phyloP scores from a whole-genome alignment of 2,329 filamentous ascomycete species.

The Cadophora sp. region DNA sequence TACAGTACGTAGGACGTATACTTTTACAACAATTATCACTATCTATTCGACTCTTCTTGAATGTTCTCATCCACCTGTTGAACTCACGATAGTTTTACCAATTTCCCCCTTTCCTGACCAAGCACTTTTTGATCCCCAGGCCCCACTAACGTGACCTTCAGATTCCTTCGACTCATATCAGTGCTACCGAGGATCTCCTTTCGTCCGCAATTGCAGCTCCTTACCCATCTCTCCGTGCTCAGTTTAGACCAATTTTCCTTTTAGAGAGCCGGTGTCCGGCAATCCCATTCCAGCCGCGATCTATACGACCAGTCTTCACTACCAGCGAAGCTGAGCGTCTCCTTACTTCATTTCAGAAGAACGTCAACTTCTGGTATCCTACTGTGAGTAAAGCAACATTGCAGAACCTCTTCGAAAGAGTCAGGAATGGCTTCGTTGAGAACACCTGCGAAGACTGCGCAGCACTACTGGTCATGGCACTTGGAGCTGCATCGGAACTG shows the following conservation, averaged over 20 bases:
- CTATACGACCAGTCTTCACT: slow-evolving; percentile 52
- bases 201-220: slow-evolving; percentile 28
- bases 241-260: slow-evolving; percentile 31
- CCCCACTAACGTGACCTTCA: not conserved
- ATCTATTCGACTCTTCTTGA: not conserved
- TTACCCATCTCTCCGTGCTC: slow-evolving; percentile 28
- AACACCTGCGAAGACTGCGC: slow-evolving; percentile 49
- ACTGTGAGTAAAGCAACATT: slow-evolving; percentile 53
- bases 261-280: slow-evolving; percentile 43
- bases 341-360: slow-evolving; percentile 52
- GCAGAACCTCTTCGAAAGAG: slow-evolving; percentile 32
- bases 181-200: slow-evolving; percentile 34
- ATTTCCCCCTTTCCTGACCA: not conserved
- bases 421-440: slow-evolving; percentile 28
- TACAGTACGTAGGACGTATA: slow-evolving; percentile 13
- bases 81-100: not conserved
- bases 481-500: slow-evolving; percentile 45
- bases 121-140: not conserved
- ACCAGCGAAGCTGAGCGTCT: slow-evolving; percentile 51
- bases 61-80: too few relatives aligned
- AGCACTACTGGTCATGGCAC: slow-evolving; percentile 53
- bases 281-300: slow-evolving; percentile 45
- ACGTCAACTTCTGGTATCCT: slow-evolving; percentile 61
- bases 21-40: too few relatives aligned
- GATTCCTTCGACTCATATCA: slow-evolving; percentile 31